phyloP scores from a whole-genome alignment of 805 yeast genomes.

The Wickerhamomyces bisporus region DNA sequence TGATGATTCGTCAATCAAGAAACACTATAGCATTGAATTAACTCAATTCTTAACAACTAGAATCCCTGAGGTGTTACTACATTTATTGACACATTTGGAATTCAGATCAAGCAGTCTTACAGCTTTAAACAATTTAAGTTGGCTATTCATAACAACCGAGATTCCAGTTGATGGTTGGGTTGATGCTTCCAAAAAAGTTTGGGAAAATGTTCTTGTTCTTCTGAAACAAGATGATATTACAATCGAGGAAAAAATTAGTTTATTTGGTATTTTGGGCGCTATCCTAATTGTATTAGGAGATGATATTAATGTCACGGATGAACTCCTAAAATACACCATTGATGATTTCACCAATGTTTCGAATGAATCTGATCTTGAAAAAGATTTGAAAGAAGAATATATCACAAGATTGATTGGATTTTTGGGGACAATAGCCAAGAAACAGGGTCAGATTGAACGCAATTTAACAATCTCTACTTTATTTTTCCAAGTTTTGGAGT shows the following conservation, averaged over 20 bases:
- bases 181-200: constrained; percentile 3
- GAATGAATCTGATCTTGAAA: constrained; percentile 14
- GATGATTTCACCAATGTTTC: constrained; percentile 15
- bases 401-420: constrained; percentile 46
- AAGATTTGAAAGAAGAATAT: constrained; percentile 31
- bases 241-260: constrained; percentile 27
- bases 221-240: constrained; percentile 17
- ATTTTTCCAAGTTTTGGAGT: constrained; percentile 29
- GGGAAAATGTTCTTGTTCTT: constrained; percentile 13
- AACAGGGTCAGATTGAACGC: constrained; percentile 38
- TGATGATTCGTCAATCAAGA: constrained; percentile 2
- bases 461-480: constrained; percentile 43
- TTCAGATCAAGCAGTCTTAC: constrained; percentile 53
- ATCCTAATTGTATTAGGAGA: constrained; percentile 27
- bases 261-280: constrained; percentile 43
- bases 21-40: constrained; percentile 10
- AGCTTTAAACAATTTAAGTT: constrained; percentile 66
- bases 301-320: constrained; percentile 15
- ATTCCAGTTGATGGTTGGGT: constrained; percentile 13
- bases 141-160: constrained; percentile 37
- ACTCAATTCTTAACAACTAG: constrained; percentile 14
- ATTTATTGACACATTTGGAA: constrained; percentile 36
- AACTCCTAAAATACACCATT: constrained; percentile 23
- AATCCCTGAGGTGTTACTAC: constrained; percentile 33
- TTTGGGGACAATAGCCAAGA: constrained; percentile 44